Evolutionary conservation across 768 basidiomycete genomes (phyloP), one percentile per base, ranked within the genome.

Genomic region (Mycena belliarum): DNA sequence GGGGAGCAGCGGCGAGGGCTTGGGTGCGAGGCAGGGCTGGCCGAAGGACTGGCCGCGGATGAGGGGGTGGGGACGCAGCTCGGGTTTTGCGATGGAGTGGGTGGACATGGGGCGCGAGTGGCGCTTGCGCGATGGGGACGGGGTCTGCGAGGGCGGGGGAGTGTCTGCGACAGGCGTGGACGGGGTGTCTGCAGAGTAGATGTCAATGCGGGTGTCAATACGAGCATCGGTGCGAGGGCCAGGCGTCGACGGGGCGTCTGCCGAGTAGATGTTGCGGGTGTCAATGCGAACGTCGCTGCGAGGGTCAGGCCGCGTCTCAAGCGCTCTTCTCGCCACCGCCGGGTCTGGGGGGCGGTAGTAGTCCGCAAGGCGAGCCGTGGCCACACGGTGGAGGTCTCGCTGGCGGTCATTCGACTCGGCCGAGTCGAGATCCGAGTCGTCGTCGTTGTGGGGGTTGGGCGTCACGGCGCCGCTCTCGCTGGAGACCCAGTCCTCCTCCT

Each of bases 381-480:
- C 69, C 6, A 76, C 68, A 29, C 76, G 72, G 45, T 71, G 59
- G n/a, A 73, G 64, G 26, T 61, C 58, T 43, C 18, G 18, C 45
- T 28, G 45, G 8, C 26, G n/a, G 6, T 47, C 50, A 24, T 24
- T 42, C 15, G 58, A 53, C 23, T 63, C 66, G 42, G 6, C 11
- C n/a, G 58, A 53, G 4, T 65, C 66, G 41, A 69, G 68, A 57
- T 76, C 76, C 24, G 74, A 76, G 37, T 73, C 73, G n/a, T 73
- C 81, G 48, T 73, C 81, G 49, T 76, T 73, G 63, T 55, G 40
- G 7, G 37, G 58, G 32, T 79, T 80, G 5, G 89, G 89, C 2
- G 89, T 91, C 0, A 75, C 87, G 0, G 82, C 86, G 8, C 87
- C 89, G 65, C 88, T 90, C 70, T 88, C 88, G 68, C 85, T 89